Evolutionary conservation across 176 grass and related monocot genomes (phyloP).

Genomic region (Olyra latifolia): DNA sequence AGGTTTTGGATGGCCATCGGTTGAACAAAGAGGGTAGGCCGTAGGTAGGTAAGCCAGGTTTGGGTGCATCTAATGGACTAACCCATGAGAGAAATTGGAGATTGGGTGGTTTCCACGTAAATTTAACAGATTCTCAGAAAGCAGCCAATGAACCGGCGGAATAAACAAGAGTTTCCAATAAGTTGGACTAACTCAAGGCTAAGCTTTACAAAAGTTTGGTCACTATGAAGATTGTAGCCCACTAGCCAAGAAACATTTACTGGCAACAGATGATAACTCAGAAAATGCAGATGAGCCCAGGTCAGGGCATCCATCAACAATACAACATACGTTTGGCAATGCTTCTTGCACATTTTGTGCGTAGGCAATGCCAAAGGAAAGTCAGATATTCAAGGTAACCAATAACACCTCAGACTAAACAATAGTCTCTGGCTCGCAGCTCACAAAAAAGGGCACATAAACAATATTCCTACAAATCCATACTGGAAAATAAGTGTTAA

Average conservation of each 20-base stretch:
- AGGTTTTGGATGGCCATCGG: neutral
- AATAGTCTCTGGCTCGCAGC: neutral
- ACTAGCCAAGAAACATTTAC: neutral
- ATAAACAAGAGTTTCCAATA: neutral
- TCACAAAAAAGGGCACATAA: neutral
- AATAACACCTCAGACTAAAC: neutral
- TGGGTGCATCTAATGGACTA: neutral
- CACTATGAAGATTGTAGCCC: neutral
- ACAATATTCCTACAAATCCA: neutral
- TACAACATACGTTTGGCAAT: neutral
- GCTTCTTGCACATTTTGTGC: neutral
- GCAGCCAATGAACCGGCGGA: neutral
- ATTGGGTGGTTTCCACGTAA: neutral
- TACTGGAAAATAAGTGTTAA: neutral
- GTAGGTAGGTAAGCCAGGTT: neutral
- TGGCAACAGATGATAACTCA: neutral
- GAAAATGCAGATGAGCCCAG: neutral
- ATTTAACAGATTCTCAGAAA: neutral
- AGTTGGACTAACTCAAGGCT: neutral
- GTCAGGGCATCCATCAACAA: neutral
- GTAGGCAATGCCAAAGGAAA: constrained; percentile 24
- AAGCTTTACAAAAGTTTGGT: neutral
- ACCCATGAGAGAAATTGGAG: neutral
- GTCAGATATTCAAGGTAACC: neutral
- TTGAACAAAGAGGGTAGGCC: neutral